Base-by-base conservation (phyloP, 257 asterid species). In the Solanum peruvianum region DNA sequence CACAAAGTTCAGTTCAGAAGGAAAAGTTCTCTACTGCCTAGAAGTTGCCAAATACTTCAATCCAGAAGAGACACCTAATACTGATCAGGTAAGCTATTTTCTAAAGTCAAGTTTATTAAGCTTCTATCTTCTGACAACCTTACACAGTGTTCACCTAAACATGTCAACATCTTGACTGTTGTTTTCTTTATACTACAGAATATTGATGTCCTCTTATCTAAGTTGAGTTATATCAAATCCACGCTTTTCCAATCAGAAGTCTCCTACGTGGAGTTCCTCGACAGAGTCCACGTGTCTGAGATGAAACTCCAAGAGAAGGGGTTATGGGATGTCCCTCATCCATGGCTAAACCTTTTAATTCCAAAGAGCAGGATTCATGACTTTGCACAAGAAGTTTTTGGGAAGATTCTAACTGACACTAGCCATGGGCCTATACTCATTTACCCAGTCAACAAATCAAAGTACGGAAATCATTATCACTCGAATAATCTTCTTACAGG, bases 301-400 rank as follows among this genome's bases (percentile, higher is more conserved):
- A 86, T 90, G 83, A 95, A 92, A 91, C 98, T 95, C 64, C 88
- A 88, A 56, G 91, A 90, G 82, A 91, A 92, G 44, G 99, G 99
- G 29, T 42, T 97, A 87, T 96, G 99, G 99, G 99, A 97, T 29
- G 90, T 97, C 52, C 97, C 98, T 70, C 99, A 97, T 87, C 99
- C 99, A 13, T 97, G 99, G 99, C 90, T 97, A 39, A 97, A 96
- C 89, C 96, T 97, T 71, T 92, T 96, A 25, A 72, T 97, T 85
- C 99, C 99, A 41, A 93, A 91, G 92, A 94, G 93, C 90, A 93
- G 69, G 85, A 94, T 96, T 88, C 92, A 88, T 88, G 94, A 90
- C 72, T 97, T 97, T 67, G 91, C 96, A 12, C 85, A 81, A 88
- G 93, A 91, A 86, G 98, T 94, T 71, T 97, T 97, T 18, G 95